Conservation (phyloP, 768 basidiomycete species). For the Phaffia tasmanica region DNA sequence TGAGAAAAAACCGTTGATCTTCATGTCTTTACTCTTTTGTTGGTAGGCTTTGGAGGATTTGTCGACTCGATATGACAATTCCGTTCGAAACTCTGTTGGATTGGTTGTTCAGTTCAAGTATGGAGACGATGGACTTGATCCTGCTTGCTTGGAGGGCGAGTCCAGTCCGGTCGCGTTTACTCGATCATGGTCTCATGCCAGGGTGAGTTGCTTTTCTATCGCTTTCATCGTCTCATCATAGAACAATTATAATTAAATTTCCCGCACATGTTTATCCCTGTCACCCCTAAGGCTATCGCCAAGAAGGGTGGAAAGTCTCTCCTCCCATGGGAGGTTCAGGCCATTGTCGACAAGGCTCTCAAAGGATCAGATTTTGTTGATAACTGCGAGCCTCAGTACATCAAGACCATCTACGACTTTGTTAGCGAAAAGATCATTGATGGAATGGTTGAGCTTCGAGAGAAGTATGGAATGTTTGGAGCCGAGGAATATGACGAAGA, state of each 20-base stretch:
- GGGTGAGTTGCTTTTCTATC: constrained; percentile 42
- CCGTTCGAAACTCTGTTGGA: constrained; percentile 86
- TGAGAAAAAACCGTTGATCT: not conserved
- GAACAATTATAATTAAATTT: constrained; percentile 1
- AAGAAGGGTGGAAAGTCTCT: constrained; percentile 50
- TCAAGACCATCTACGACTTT: constrained; percentile 47
- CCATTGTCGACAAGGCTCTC: constrained; percentile 58
- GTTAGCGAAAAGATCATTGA: constrained; percentile 56
- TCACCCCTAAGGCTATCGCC: constrained; percentile 50
- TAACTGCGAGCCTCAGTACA: constrained; percentile 35
- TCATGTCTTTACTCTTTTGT: not conserved
- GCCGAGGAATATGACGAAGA: constrained; percentile 62
- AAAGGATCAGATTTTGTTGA: constrained; percentile 30
- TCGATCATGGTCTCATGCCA: constrained; percentile 75
- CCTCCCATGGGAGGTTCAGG: constrained; percentile 74
- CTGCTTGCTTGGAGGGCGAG: constrained; percentile 90
- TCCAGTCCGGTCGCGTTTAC: constrained; percentile 83
- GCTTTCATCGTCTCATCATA: not conserved
- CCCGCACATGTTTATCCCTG: not conserved
- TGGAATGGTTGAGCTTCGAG: constrained; percentile 56
- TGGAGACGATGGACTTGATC: constrained; percentile 94
- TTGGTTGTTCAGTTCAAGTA: constrained; percentile 95
- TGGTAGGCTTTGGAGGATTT: constrained; percentile 78
- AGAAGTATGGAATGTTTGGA: constrained; percentile 67
- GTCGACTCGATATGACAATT: constrained; percentile 88